Conservation (phyloP, 345 rosid genomes). For the Clausena lansium region DNA sequence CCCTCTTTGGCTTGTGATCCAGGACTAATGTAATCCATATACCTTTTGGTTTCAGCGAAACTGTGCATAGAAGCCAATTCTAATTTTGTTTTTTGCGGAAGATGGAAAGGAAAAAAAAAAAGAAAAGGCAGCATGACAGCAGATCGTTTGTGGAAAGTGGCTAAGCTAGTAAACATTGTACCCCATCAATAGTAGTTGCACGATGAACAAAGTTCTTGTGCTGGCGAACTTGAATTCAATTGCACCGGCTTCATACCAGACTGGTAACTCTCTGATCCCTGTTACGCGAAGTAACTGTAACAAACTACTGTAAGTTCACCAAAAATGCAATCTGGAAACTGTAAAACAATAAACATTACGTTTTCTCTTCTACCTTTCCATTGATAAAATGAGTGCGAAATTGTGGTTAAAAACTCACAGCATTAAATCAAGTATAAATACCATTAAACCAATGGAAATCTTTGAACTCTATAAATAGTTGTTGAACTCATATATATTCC, state of each 20-base stretch:
- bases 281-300: slow-evolving; percentile 76
- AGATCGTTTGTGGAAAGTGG: neutral
- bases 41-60: slow-evolving; percentile 81
- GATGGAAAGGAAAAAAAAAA: neutral
- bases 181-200: slow-evolving; percentile 91
- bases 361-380: neutral
- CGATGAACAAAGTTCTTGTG: slow-evolving; percentile 61
- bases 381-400: neutral
- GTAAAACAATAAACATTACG: neutral
- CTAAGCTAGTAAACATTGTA: slow-evolving; percentile 17
- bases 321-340: neutral
- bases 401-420: neutral
- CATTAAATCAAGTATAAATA: neutral
- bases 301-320: neutral
- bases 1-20: slow-evolving; percentile 88
- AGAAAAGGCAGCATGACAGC: neutral
- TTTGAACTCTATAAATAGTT: neutral
- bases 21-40: slow-evolving; percentile 76
- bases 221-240: slow-evolving; percentile 69
- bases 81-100: neutral
- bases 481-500: neutral
- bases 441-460: neutral
- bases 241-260: slow-evolving; percentile 96
- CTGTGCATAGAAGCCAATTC: slow-evolving; percentile 27
- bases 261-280: slow-evolving; percentile 66